A percentile compares a stretch with the other conserved stretches of the same genome.
phyloP scores from a whole-genome alignment of 108 stramenopile genomes.

The Cylindrotheca fusiformis region DNA sequence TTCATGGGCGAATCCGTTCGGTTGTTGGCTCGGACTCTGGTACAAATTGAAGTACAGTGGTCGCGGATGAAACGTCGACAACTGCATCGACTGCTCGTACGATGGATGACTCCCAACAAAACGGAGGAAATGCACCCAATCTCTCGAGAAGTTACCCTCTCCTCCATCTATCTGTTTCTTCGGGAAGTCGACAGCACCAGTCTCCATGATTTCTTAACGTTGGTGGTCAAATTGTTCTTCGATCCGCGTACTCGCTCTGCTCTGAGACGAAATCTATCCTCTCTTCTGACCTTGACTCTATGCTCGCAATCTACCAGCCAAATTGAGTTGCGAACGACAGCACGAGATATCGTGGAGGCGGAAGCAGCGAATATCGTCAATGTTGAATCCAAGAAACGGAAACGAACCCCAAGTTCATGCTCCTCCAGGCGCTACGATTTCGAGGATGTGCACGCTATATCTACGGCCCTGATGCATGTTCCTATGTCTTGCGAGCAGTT shows the following conservation, averaged over 20 bases:
- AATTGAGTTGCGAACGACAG: neutral
- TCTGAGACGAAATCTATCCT: slow-evolving; percentile 5
- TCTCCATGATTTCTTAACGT: neutral
- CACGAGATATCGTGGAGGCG: neutral
- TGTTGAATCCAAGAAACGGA: neutral
- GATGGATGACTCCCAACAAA: slow-evolving; percentile 8
- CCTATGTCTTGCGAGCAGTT: neutral
- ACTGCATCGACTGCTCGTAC: slow-evolving; percentile 12
- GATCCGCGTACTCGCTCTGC: slow-evolving; percentile 7
- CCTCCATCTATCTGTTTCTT: neutral
- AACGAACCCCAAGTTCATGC: neutral
- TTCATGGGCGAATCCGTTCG: neutral
- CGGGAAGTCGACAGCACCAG: neutral
- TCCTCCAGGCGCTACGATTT: neutral
- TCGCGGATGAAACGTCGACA: slow-evolving; percentile 4
- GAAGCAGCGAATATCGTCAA: neutral
- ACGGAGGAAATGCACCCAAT: slow-evolving; percentile 1
- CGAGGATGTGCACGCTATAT: neutral
- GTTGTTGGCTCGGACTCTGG: neutral
- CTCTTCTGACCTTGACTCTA: neutral
- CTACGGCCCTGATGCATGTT: neutral
- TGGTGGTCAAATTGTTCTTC: slow-evolving; percentile 13
- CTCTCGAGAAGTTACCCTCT: neutral
- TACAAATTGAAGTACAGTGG: slow-evolving; percentile 2
- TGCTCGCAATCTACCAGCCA: neutral